These are phyloP conservation scores for Leptographium lundbergii DNA, from an alignment of 2,329 filamentous ascomycete genomes.

Conservation along the genomic window DNA sequence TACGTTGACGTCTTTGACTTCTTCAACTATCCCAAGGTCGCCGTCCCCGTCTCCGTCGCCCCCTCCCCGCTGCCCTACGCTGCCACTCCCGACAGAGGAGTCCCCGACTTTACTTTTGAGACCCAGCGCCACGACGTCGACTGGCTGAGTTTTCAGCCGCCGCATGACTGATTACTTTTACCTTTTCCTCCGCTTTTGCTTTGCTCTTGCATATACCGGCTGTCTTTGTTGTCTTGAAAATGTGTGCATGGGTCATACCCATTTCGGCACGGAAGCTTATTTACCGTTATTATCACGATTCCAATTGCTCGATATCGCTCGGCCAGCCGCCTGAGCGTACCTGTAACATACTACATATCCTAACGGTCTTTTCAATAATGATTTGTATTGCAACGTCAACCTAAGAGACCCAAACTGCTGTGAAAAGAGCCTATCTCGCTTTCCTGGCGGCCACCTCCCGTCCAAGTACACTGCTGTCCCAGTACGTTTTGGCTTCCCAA, in stretches of 20 bases:
- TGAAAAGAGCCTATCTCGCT: no score
- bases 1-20: constrained; percentile 89
- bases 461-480: no score
- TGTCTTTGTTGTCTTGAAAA: not conserved
- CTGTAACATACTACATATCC: no score
- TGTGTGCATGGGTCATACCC: not conserved
- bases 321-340: not conserved
- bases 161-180: not conserved
- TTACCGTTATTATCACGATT: not conserved
- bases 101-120: not conserved
- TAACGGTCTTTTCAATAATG: no score
- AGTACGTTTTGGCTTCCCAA: no score
- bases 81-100: not conserved
- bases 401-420: no score
- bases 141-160: not conserved
- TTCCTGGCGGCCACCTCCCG: no score
- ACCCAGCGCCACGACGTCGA: not conserved
- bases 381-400: no score
- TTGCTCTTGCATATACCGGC: not conserved
- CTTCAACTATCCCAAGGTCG: constrained; percentile 66
- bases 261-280: not conserved
- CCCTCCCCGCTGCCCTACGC: not conserved
- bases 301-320: not conserved
- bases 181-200: no score
- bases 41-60: constrained; percentile 31